These are phyloP conservation scores for Schizopora paradoxa DNA, from an alignment of 1,284 basidiomycete genomes.

Conservation along the genomic window DNA sequence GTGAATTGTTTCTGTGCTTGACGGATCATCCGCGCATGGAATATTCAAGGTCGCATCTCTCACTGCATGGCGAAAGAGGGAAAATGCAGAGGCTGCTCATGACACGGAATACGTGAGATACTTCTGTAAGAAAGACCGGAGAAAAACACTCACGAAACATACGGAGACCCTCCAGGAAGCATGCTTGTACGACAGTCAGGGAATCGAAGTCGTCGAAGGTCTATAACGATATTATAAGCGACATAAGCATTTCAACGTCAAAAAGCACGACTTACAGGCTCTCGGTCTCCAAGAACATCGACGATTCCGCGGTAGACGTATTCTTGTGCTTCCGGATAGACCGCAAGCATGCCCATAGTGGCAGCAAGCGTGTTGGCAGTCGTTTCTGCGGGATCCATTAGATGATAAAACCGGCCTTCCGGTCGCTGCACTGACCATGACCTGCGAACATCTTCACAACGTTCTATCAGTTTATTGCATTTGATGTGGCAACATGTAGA, in stretches of 20 bases:
- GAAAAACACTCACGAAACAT: slow-evolving; percentile 17
- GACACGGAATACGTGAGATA: too few relatives aligned
- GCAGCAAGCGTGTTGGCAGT: slow-evolving; percentile 20
- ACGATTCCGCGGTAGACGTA: slow-evolving; percentile 17
- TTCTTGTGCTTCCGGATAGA: slow-evolving; percentile 19
- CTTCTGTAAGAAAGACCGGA: too few relatives aligned
- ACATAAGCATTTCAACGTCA: not conserved
- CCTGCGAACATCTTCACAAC: slow-evolving; percentile 17
- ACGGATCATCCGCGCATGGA: slow-evolving; percentile 8
- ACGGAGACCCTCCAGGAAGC: slow-evolving; percentile 17
- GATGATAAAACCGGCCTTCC: too few relatives aligned
- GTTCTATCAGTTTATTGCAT: too few relatives aligned
- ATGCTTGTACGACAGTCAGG: slow-evolving; percentile 15
- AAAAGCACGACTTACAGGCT: slow-evolving; percentile 11
- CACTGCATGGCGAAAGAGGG: slow-evolving; percentile 4
- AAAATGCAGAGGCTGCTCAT: slow-evolving; percentile 12
- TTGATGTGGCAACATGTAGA: too few relatives aligned
- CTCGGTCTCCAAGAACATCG: slow-evolving; percentile 10
- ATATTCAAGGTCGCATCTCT: slow-evolving; percentile 8
- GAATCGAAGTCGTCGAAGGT: slow-evolving; percentile 18
- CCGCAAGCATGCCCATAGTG: slow-evolving; percentile 17
- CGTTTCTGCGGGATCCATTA: slow-evolving; percentile 12
- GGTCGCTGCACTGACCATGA: slow-evolving; percentile 17
- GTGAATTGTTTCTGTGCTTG: slow-evolving; percentile 3
- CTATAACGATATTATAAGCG: slow-evolving; percentile 2